phyloP scores from a whole-genome alignment of 2,329 filamentous ascomycete species.

The Dactylonectria macrodidyma region DNA sequence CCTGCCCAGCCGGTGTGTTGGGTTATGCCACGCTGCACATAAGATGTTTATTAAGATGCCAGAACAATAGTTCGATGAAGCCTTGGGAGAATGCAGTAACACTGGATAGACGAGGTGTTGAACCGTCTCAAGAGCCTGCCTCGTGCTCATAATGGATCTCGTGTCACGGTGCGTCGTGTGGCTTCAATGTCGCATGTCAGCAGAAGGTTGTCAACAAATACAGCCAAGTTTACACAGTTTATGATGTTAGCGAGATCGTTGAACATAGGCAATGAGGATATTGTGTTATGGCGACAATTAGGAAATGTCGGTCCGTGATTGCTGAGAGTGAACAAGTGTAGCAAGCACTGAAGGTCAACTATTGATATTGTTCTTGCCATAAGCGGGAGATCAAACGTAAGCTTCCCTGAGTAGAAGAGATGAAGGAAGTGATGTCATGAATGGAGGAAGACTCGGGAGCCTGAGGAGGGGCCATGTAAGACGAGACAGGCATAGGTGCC shows the following conservation, averaged over 20 bases:
- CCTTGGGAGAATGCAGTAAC: not conserved
- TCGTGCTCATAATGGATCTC: not conserved
- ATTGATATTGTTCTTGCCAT: not conserved
- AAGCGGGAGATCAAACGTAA: not conserved
- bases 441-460: not conserved
- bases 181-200: constrained; percentile 10
- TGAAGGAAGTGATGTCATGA: not conserved
- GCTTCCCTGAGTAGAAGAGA: not conserved
- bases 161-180: constrained; percentile 5
- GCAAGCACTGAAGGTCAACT: not conserved
- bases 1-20: not conserved
- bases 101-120: not conserved
- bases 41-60: not conserved
- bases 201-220: not conserved
- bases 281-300: too few species aligned
- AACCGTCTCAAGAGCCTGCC: not conserved
- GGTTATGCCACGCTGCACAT: not conserved
- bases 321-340: not conserved
- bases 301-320: not conserved
- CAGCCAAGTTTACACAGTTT: constrained; percentile 3
- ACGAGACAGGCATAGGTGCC: not conserved
- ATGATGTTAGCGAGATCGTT: constrained; percentile 5
- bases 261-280: not conserved
- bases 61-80: not conserved
- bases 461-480: not conserved